Evolutionary conservation across 2,329 filamentous ascomycete species (phyloP), one percentile per base, ranked within the genome.

Genomic region (Fusarium keratoplasticum): DNA sequence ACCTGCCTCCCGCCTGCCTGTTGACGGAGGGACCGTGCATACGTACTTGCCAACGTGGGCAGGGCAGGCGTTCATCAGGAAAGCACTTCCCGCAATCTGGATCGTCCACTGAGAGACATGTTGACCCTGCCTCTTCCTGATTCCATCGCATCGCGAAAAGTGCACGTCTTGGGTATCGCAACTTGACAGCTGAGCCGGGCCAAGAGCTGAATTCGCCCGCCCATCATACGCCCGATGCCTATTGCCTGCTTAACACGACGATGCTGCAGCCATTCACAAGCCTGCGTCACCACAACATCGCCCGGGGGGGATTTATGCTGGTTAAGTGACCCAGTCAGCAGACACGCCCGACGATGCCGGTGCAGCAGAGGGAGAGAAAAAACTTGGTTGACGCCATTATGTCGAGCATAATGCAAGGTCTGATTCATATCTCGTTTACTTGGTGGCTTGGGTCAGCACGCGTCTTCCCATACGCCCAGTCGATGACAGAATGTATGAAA

Each of bases 251-350:
- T 52, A 31, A 52, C 9, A 31, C 47, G 25, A 52, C 29, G 47
- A n/a, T 20, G 16, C 25, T 29, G 6, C 29, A 61, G 38, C 58
- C 58, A 61, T 61, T 47, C 27, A 44, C 36, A 61, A 61, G 25
- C 27, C 29, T 61, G 58, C 58, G 27, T 42, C 27, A 61, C 58
- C 58, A 61, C 38, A 61, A n/a, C 38, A 27, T 29, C 25, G 10
- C 29, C 29, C 7, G 27, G 40, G 40, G 38, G 13, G n/a, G 18
- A 18, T 25, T 58, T 38, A 58, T 60, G 58, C 25, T 44, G 27
- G 55, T 29, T 73, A 57, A 64, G 61, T 60, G 25, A 62, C 68
- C 58, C 58, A 59, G 50, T 65, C 71, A 74, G 62, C 71, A 54
- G 71, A 58, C 44, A 22, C 54, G 38, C 38, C 52, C 50, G 25